Evolutionary conservation across 2,329 filamentous ascomycete species (phyloP).

Genomic region (Beauveria medogensis): DNA sequence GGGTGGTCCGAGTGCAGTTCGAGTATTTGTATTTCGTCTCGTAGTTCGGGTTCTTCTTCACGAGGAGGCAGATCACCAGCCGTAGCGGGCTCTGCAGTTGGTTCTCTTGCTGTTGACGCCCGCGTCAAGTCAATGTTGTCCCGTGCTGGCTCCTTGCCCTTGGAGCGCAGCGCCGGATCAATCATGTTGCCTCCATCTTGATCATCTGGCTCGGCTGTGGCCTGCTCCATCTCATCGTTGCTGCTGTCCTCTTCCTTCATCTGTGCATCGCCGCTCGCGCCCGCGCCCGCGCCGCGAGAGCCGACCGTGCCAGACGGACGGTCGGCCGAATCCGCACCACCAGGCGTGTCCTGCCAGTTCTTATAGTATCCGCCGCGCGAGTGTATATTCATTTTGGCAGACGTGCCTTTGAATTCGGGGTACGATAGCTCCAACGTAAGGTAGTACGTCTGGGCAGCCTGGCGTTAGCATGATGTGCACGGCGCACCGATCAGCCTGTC

Average conservation of each 20-base stretch:
- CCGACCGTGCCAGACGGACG: not conserved
- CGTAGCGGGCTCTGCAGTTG: not conserved
- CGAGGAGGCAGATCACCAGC: constrained; percentile 6
- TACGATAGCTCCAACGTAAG: constrained; percentile 56
- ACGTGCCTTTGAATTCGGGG: constrained; percentile 44
- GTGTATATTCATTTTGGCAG: constrained; percentile 30
- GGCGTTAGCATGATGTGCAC: not conserved
- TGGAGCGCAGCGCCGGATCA: constrained; percentile 18
- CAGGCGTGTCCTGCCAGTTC: constrained; percentile 27
- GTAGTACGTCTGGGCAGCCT: constrained; percentile 50
- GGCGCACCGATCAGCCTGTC: not conserved
- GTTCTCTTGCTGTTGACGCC: constrained; percentile 5
- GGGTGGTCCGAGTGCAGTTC: constrained; percentile 71
- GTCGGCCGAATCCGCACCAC: constrained; percentile 18
- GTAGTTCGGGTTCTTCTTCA: constrained; percentile 11
- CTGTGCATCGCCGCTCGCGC: constrained; percentile 9
- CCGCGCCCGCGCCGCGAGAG: not conserved
- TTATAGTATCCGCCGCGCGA: constrained; percentile 40
- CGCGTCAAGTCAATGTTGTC: constrained; percentile 8
- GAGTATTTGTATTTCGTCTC: constrained; percentile 63
- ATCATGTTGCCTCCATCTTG: constrained; percentile 23
- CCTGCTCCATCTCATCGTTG: constrained; percentile 24
- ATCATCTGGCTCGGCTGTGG: constrained; percentile 19
- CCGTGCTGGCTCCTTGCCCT: constrained; percentile 13
- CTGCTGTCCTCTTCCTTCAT: constrained; percentile 19